Evolutionary conservation across 352 stramenopile species (phyloP), one percentile per base, ranked within the genome.

Genomic region (Phytopythium kandeliae): DNA sequence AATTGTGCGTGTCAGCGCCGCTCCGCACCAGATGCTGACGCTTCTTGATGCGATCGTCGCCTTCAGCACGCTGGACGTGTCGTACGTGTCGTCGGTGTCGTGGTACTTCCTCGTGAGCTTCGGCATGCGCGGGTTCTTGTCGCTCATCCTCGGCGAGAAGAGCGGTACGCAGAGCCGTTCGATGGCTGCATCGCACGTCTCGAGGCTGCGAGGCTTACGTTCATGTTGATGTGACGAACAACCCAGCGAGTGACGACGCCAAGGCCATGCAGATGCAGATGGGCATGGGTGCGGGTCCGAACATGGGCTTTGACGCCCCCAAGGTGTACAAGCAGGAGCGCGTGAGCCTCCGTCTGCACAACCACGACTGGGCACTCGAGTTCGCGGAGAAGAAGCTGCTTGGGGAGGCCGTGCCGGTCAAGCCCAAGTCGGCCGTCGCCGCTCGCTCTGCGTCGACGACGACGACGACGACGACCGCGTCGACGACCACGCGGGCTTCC

Each of bases 61-160:
- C 47, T 40, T 0, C 48, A 94, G 81, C 46, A 98, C 94, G 25
- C 78, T 99, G 28, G 96, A 99, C 60, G 96, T 97, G 44, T 98
- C 86, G 51, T 99, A 99, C 70, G 97, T 99, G 24, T 98, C 83
- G 25, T 97, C 84, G 48, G 82, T 99, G 19, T 98, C 86, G 56
- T 99, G 96, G 96, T 99, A 99, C 70, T 99, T 99, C 74, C 83
- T 99, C 56, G 93, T 99, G 46, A 99, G 98, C 88, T 99, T 98
- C 64, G 97, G 96, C 60, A 89, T 99, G 58, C 89, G 95, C 57
- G 93, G 89, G 37, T 98, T 99, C 59, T 95, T 99, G 49, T 89
- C 83, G 62, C 80, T 99, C 36, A 95, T 98, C 50, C 88, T 98
- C 48, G 96, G 97, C 41, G 93, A 98, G 48, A 71, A 96, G 58